Conservation (phyloP, 2,329 filamentous ascomycete species). For the Pyricularia sp. region DNA sequence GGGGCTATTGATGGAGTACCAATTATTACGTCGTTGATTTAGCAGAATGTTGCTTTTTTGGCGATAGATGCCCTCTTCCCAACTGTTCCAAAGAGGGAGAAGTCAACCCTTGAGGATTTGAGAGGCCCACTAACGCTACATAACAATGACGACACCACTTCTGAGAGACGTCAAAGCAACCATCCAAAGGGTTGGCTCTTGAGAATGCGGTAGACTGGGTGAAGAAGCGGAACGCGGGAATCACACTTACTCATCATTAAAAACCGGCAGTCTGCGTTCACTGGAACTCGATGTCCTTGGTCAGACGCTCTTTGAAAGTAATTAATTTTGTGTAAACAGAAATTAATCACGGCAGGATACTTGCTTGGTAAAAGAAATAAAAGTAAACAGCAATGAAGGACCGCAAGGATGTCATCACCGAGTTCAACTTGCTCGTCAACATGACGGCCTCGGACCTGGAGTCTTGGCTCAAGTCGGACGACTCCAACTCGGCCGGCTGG, state of each 20-base stretch:
- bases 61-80: not conserved
- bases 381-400: not conserved
- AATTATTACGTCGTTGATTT: not conserved
- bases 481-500: constrained; percentile 47
- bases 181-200: not conserved
- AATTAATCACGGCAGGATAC: not conserved
- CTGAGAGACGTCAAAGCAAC: not conserved
- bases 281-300: not conserved
- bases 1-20: not conserved
- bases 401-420: constrained; percentile 12
- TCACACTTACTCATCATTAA: not conserved
- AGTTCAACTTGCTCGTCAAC: constrained; percentile 55
- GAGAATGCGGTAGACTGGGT: not conserved
- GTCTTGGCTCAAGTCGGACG: constrained; percentile 45
- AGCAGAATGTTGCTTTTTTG: not conserved
- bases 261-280: too few species aligned
- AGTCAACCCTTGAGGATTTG: not conserved
- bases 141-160: not conserved
- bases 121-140: not conserved
- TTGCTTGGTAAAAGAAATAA: not conserved
- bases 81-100: not conserved
- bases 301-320: not conserved
- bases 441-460: constrained; percentile 49
- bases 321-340: not conserved
- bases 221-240: not conserved